phyloP scores from a whole-genome alignment of 768 basidiomycete genomes.

The Heimioporus sp. region DNA sequence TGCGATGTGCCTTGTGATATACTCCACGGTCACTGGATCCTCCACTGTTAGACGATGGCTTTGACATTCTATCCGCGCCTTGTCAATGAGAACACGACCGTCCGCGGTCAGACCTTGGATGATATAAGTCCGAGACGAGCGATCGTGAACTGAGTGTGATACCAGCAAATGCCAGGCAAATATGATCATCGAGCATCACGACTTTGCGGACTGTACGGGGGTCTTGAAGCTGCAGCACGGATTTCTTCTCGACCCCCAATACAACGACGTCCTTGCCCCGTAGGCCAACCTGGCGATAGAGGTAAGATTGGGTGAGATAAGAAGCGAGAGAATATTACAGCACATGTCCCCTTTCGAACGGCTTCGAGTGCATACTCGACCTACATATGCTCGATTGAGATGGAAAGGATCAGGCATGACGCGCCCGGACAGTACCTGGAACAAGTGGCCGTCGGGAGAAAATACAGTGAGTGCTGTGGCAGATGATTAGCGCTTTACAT shows the following conservation, averaged over 20 bases:
- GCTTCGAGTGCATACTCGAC: conserved; percentile 99
- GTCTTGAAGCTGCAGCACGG: conserved; percentile 94
- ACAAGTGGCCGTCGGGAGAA: conserved; percentile 98
- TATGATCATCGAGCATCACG: conserved; percentile 96
- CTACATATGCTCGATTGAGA: conserved; percentile 42
- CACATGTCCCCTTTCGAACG: conserved; percentile 95
- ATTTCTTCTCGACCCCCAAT: conserved; percentile 98
- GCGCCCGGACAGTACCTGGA: conserved; percentile 66
- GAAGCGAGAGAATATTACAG: conserved; percentile 50
- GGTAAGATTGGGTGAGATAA: conserved; percentile 1
- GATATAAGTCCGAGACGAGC: conserved; percentile 8
- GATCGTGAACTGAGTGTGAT: conserved; percentile 21
- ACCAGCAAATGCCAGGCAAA: conserved; percentile 98
- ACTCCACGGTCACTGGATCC: conserved; percentile 97
- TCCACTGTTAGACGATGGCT: conserved; percentile 96
- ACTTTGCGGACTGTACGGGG: conserved; percentile 97
- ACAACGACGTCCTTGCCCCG: conserved; percentile 94
- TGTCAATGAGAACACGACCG: conserved; percentile 96
- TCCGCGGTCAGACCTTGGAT: conserved; percentile 89
- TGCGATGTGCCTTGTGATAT: conserved; percentile 96
- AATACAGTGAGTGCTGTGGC: conserved; percentile 88
- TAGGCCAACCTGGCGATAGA: conserved; percentile 75
- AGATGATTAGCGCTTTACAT: conserved; percentile 2
- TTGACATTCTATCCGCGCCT: conserved; percentile 96
- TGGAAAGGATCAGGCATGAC: conserved; percentile 14